Base-by-base conservation (phyloP, 805 yeast genomes). In the Candida coleopterorum region DNA sequence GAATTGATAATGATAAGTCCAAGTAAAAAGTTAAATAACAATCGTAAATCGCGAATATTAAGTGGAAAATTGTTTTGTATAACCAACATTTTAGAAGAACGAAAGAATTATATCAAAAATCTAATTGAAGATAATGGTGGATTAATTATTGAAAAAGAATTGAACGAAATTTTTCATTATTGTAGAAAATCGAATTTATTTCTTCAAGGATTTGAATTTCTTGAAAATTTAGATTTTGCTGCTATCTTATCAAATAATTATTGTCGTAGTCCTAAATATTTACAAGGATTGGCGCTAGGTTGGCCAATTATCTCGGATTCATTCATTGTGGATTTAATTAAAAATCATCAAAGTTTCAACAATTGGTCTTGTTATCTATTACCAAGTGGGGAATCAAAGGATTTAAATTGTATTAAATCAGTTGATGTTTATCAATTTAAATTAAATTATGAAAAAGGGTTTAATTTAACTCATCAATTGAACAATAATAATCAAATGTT, bases 291-390 rank as follows among this genome's bases (percentile, higher is more conserved):
- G 12, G 85, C 90, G 0, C 52, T 87, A 29, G 89, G 90, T 2
- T 87, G 95, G 95, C 97, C 97, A 2, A 72, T 84, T 14, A 50
- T 88, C 21, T 78, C 85, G 3, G 71, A 73, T 38, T 51, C 58
- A 7, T 87, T 73, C 45, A 61, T 86, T 3, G 52, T 55, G 5
- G 81, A 79, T 40, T 70, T 81, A 38, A 47, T 74, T 2, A 44
- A 50, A 2, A 25, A 31, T 18, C 8, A 5, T 6, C 34, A 29
- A 20, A 34, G 66, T 39, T 37, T 66, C 4, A 41, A 50, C 1
- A 42, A 55, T 17, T 74, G 90, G 75, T 56, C 55, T 3, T 61
- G 70, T 2, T 87, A 78, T 52, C 49, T 82, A 2, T 59, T 87
- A 12, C 83, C 94, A 1, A 76, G 93, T 0, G 96, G 96, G 0